These are phyloP conservation scores for Aquilaria agallochum DNA, from an alignment of 441 rosid species.

Conservation along the genomic window DNA sequence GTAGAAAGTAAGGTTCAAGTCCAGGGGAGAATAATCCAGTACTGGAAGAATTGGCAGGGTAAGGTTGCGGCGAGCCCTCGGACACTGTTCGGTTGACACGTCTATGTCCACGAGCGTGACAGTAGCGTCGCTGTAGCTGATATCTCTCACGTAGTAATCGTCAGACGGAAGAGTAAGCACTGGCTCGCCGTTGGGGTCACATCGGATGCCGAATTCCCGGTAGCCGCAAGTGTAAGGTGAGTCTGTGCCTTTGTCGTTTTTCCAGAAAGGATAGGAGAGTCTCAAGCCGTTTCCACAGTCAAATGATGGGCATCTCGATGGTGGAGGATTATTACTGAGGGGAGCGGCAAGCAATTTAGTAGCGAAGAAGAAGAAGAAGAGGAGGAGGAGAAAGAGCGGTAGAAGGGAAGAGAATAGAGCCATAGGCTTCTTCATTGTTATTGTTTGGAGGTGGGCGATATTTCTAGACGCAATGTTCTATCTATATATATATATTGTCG, in stretches of 20 bases:
- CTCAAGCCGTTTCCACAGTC: neutral
- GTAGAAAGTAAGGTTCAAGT: neutral
- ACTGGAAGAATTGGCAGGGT: neutral
- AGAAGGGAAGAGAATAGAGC: neutral
- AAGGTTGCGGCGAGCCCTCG: slow-evolving; percentile 1
- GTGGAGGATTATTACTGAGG: neutral
- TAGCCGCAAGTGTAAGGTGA: neutral
- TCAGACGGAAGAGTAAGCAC: neutral
- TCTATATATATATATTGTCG: too few relatives aligned
- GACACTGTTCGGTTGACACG: neutral
- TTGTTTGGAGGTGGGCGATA: too few relatives aligned
- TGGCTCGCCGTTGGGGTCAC: neutral
- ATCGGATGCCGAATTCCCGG: neutral
- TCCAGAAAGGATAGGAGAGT: neutral
- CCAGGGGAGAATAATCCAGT: neutral
- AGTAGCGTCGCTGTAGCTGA: neutral
- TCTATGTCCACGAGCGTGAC: neutral
- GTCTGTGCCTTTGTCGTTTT: neutral
- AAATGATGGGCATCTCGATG: neutral
- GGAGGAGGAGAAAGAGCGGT: neutral
- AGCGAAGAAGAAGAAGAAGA: neutral
- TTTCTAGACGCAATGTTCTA: too few relatives aligned
- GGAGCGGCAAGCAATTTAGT: neutral
- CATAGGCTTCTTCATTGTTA: too few relatives aligned
- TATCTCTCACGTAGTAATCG: neutral